Evolutionary conservation across 2,329 filamentous ascomycete genomes (phyloP).

Genomic region (Cercospora brassicicola): DNA sequence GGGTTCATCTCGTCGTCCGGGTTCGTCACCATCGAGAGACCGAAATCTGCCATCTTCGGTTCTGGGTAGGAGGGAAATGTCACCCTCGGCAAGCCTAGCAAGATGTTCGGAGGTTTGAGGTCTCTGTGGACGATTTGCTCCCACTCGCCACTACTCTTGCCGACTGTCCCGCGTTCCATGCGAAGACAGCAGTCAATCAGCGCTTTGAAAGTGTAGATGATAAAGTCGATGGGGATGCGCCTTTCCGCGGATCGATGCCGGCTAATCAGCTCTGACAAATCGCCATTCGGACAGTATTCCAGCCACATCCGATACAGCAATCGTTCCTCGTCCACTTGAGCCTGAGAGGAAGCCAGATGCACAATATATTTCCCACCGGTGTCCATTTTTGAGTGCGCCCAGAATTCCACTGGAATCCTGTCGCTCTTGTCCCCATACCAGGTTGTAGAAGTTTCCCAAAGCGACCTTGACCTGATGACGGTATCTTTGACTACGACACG

Average conservation of each 20-base stretch:
- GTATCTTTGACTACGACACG: slow-evolving; percentile 16
- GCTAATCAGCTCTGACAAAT: slow-evolving; percentile 4
- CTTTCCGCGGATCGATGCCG: not conserved
- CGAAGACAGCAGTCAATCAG: slow-evolving; percentile 13
- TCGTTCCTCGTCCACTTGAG: not conserved
- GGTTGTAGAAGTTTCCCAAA: not conserved
- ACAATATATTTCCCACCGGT: not conserved
- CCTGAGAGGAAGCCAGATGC: not conserved
- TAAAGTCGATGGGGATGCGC: slow-evolving; percentile 5
- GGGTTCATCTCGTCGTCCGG: slow-evolving; percentile 22
- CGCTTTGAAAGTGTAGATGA: slow-evolving; percentile 16
- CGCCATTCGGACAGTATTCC: slow-evolving; percentile 10
- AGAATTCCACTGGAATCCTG: slow-evolving; percentile 9
- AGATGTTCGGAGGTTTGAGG: slow-evolving; percentile 28
- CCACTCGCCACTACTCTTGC: not conserved
- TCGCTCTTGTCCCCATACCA: slow-evolving; percentile 12
- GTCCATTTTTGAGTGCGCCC: slow-evolving; percentile 4
- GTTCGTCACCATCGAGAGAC: slow-evolving; percentile 17
- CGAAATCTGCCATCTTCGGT: slow-evolving; percentile 26
- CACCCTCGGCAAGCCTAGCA: slow-evolving; percentile 15
- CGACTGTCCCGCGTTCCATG: slow-evolving; percentile 12
- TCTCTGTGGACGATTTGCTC: slow-evolving; percentile 28
- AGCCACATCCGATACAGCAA: slow-evolving; percentile 10
- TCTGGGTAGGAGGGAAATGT: slow-evolving; percentile 11
- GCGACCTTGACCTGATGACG: not conserved